phyloP scores from a whole-genome alignment of 495 filamentous ascomycete genomes.

The Penicillium fimorum region DNA sequence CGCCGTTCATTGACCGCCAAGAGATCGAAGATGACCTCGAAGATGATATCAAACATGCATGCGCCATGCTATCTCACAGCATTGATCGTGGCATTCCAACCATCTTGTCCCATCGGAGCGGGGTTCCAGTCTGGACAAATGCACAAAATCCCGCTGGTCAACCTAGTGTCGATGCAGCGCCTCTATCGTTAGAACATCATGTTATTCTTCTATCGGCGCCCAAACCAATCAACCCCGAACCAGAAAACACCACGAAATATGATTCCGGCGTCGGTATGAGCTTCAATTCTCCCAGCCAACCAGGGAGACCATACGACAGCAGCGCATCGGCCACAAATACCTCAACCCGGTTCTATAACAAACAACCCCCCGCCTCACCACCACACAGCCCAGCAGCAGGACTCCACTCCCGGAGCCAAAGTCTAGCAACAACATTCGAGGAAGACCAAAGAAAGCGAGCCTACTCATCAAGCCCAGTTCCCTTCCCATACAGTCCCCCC shows the following conservation, averaged over 20 bases:
- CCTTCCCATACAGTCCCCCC: conserved; percentile 27
- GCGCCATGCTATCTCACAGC: conserved; percentile 24
- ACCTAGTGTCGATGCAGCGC: background rate
- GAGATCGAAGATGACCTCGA: conserved; percentile 22
- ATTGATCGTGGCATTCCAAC: conserved; percentile 28
- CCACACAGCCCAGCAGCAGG: background rate
- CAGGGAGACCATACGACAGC: background rate
- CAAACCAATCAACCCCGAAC: conserved; percentile 4
- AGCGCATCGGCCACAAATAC: conserved; percentile 9
- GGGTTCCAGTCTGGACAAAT: background rate
- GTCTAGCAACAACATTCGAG: conserved; percentile 11
- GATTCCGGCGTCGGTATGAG: conserved; percentile 13
- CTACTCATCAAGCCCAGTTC: conserved; percentile 13
- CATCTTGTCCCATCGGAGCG: conserved; percentile 14
- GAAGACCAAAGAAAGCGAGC: conserved; percentile 11
- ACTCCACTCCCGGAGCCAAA: conserved; percentile 15
- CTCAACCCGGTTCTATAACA: conserved; percentile 23
- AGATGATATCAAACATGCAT: conserved; percentile 26
- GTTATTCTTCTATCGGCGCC: background rate
- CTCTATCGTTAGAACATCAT: background rate
- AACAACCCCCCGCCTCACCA: conserved; percentile 11
- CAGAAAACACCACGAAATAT: conserved; percentile 1
- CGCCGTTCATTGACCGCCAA: conserved; percentile 24
- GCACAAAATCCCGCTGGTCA: background rate
- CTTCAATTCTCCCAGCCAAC: conserved; percentile 5